Base-by-base conservation (phyloP, 2,329 filamentous ascomycete genomes). In the Sporothrix brasiliensis region DNA sequence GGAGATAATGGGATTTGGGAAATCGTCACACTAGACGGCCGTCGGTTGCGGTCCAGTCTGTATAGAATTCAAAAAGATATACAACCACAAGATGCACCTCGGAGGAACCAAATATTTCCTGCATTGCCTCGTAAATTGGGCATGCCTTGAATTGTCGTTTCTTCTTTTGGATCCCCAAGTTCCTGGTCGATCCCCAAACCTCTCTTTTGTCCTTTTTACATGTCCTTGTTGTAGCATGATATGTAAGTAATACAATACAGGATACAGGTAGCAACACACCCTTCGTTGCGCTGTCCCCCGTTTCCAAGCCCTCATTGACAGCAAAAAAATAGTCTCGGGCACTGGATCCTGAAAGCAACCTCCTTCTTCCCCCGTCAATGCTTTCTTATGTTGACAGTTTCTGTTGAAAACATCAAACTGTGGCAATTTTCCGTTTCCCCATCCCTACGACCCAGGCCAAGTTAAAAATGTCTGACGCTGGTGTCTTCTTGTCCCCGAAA, bases 391-490 rank as follows among this genome's bases (percentile, higher is more conserved):
- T 27, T 61, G 58, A 41, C 27, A n/a, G 50, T 71, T 68, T 58
- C 49, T 63, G 47, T 50, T 65, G 10, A 73, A 73, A 73, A 71
- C 63, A 58, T 66, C 68, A 9, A 69, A 68, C 24, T 68, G 6
- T n/a, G 13, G 27, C n/a, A 39, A 4, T 3, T 19, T 49, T 21
- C 2, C 13, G 3, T 30, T 39, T 50, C 41, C 24, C 11, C 16
- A 21, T 54, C 16, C 27, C 27, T 3, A n/a, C 16, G 66, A 52
- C 52, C 49, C 54, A 47, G 41, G 56, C 52, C 58, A 47, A 47
- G 67, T 63, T 69, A 50, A 69, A 69, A 63, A 53, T 53, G 30
- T 63, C 47, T 53, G 50, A 11, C 16, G 19, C 24, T 39, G 47
- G 21, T 50, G 54, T 39, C 56, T 24, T 27, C n/a, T 27, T 50